Percentiles rank a stretch among this genome's conserved stretches.
These are phyloP conservation scores for Herpetomonas samuelpessoai DNA, from an alignment of 208 protist species.

Conservation along the genomic window DNA sequence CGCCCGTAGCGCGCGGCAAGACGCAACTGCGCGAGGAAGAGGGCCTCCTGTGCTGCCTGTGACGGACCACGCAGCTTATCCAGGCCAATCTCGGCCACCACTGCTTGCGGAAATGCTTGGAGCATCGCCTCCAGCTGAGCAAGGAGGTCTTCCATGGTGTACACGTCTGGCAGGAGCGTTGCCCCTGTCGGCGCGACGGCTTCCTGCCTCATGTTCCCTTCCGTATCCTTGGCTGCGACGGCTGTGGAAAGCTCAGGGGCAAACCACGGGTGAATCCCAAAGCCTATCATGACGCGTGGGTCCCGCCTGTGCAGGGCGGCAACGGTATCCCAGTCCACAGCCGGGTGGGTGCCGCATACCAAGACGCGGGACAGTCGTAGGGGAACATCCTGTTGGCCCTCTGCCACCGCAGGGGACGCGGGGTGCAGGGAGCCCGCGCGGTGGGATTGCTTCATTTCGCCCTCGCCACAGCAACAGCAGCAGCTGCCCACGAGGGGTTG, in stretches of 20 bases:
- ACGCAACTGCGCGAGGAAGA: constrained; percentile 56
- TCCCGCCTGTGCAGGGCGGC: background rate
- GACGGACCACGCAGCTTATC: constrained; percentile 72
- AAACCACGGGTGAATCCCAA: constrained; percentile 84
- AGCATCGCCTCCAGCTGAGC: constrained; percentile 37
- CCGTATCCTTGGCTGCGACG: no score
- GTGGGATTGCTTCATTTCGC: no score
- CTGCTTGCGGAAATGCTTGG: constrained; percentile 31
- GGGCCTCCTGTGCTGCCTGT: constrained; percentile 27
- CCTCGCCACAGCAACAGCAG: no score
- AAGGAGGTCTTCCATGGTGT: constrained; percentile 27
- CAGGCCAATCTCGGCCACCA: constrained; percentile 85
- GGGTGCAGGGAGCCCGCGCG: no score
- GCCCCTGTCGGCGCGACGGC: background rate
- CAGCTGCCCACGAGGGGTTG: no score
- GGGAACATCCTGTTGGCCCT: background rate
- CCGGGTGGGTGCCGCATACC: constrained; percentile 74
- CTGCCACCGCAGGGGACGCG: no score
- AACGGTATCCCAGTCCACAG: constrained; percentile 58
- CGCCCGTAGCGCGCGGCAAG: constrained; percentile 55
- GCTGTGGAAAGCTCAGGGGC: constrained; percentile 21
- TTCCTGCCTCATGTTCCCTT: no score
- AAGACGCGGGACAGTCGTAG: constrained; percentile 22
- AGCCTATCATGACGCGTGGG: constrained; percentile 30
- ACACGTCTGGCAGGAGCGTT: background rate